Conservation (phyloP, 2,329 filamentous ascomycete genomes). For the Trichoderma harzianum region DNA sequence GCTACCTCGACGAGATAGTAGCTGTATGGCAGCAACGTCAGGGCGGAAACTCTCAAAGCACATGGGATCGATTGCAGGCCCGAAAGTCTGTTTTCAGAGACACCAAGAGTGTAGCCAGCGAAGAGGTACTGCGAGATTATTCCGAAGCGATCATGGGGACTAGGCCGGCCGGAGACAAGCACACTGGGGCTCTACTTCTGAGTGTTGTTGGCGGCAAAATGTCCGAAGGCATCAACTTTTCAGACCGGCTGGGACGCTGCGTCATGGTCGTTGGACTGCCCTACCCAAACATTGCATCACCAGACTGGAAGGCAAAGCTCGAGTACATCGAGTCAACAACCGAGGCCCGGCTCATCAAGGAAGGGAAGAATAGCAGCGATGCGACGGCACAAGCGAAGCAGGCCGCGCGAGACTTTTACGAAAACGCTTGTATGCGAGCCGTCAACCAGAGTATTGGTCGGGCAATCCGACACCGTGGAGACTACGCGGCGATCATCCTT, state of each 20-base stretch:
- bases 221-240: constrained; percentile 98
- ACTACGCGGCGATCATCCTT: constrained; percentile 88
- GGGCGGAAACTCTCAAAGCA: constrained; percentile 31
- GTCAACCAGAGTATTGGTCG: constrained; percentile 96
- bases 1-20: constrained; percentile 76
- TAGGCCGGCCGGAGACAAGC: constrained; percentile 28
- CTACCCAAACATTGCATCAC: constrained; percentile 83
- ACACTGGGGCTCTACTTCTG: constrained; percentile 71
- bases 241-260: constrained; percentile 80
- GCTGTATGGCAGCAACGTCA: constrained; percentile 53
- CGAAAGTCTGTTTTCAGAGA: constrained; percentile 64
- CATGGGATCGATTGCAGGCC: constrained; percentile 57
- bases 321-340: constrained; percentile 73
- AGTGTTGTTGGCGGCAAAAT: constrained; percentile 93
- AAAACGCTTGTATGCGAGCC: constrained; percentile 93
- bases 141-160: constrained; percentile 59
- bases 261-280: constrained; percentile 90
- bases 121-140: constrained; percentile 73
- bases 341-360: constrained; percentile 33
- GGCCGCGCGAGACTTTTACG: constrained; percentile 75
- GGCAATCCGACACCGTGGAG: constrained; percentile 80
- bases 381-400: constrained; percentile 43
- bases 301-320: constrained; percentile 91
- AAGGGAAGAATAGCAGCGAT: constrained; percentile 22
- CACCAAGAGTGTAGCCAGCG: constrained; percentile 52